Evolutionary conservation across 495 filamentous ascomycete species (phyloP), one percentile per base, ranked within the genome.

Genomic region (Daldinia childiae): DNA sequence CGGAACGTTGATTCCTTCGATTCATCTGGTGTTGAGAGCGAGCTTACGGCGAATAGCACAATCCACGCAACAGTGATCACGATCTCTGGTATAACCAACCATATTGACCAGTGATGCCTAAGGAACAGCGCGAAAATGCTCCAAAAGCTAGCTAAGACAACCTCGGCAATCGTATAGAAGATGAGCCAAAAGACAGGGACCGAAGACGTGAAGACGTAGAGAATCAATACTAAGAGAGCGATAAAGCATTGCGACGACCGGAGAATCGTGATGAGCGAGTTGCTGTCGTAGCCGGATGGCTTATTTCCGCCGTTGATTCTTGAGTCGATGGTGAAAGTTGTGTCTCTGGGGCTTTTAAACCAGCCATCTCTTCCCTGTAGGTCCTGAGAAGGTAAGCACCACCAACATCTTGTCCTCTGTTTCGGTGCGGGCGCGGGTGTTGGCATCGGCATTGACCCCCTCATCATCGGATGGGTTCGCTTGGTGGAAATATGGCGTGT

Each of bases 211-310:
- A 36, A 62, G 4, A 69, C 52, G 30, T 73, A 73, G 29, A 66
- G n/a, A 38, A 63, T 56, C 1, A 69, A 12, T 27, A 43, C 34
- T 45, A 68, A 17, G 34, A 58, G 9, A 48, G 62, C 58, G 9
- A 30, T 24, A 11, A 73, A 27, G 34, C 63, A 69, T 48, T 73
- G 71, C 7, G 66, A 73, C 6, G 58, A 63, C 2, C 71, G 66
- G 36, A 73, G 30, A 29, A 73, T 69, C 34, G 66, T 69, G 45
- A 73, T 66, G 58, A 73, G 71, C 17, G 71, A 66, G 52, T 69
- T 69, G 58, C 66, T 69, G n/a, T 73, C 71, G 39, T 73, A 73
- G 15, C 71, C 66, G 15, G 71, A 58, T 21, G 71, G 71, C 34
- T 66, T 73, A 3, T 3, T 27, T 32, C 60, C 59, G 17, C 58